phyloP scores from a whole-genome alignment of 169 alveolate genomes.

The Amoebophrya sp. region DNA sequence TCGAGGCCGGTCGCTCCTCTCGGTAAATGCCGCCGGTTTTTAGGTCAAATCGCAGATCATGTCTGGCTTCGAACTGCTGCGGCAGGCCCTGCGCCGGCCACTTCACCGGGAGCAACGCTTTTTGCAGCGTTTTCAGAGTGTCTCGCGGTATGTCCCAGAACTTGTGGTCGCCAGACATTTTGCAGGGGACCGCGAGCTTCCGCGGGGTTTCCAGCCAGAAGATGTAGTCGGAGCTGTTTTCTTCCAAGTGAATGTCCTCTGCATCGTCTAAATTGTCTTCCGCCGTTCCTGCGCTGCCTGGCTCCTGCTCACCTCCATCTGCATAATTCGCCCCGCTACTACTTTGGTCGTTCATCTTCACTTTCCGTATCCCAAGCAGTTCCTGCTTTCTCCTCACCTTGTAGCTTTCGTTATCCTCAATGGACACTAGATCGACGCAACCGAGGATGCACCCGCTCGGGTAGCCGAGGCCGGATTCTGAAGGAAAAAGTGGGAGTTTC shows the following conservation, averaged over 20 bases:
- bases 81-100: slow-evolving; percentile 28
- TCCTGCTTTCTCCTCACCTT: neutral
- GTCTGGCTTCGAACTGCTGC: neutral
- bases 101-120: neutral
- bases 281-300: too few species aligned
- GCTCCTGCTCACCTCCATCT: neutral
- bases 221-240: slow-evolving; percentile 19
- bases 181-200: neutral
- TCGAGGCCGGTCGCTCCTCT: neutral
- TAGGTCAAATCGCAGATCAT: neutral
- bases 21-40: neutral
- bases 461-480: neutral
- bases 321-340: neutral
- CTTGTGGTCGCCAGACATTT: neutral
- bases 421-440: neutral
- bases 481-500: neutral
- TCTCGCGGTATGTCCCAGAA: slow-evolving; percentile 20
- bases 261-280: neutral
- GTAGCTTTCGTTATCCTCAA: neutral
- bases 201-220: slow-evolving; percentile 8
- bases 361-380: neutral
- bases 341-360: neutral
- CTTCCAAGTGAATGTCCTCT: neutral
- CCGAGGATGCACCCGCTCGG: slow-evolving; percentile 16
- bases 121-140: neutral